Conservation (phyloP, 2,329 filamentous ascomycete species). For the Gaeumannomyces sp. region DNA sequence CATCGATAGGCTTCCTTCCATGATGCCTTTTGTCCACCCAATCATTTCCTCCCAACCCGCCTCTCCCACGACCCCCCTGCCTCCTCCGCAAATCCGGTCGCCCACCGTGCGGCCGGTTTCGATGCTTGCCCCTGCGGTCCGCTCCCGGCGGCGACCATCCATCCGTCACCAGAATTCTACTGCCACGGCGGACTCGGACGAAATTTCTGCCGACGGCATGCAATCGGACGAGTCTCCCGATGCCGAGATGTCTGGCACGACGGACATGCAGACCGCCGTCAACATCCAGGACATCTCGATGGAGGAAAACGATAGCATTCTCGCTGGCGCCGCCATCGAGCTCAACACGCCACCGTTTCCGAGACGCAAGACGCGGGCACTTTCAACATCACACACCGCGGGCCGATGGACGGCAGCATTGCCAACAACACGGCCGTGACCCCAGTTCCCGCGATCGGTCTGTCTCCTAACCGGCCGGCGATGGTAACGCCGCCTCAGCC, state of each 20-base stretch:
- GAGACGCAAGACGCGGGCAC: slow-evolving; percentile 83
- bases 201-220: slow-evolving; percentile 76
- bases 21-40: slow-evolving; percentile 63
- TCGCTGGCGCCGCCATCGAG: slow-evolving; percentile 68
- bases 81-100: slow-evolving; percentile 56
- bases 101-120: slow-evolving; percentile 49
- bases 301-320: slow-evolving; percentile 72
- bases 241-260: slow-evolving; percentile 71
- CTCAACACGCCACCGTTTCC: slow-evolving; percentile 73
- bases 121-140: slow-evolving; percentile 43
- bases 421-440: slow-evolving; percentile 65
- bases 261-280: slow-evolving; percentile 74
- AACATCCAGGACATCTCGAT: slow-evolving; percentile 77
- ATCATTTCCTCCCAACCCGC: slow-evolving; percentile 82
- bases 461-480: slow-evolving; percentile 67
- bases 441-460: slow-evolving; percentile 58
- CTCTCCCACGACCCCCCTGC: slow-evolving; percentile 79
- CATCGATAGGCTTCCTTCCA: slow-evolving; percentile 75
- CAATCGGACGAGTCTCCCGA: slow-evolving; percentile 72
- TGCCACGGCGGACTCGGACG: slow-evolving; percentile 67
- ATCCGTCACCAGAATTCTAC: slow-evolving; percentile 88
- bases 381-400: slow-evolving; percentile 86
- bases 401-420: slow-evolving; percentile 74
- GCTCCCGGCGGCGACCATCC: slow-evolving; percentile 67
- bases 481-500: slow-evolving; percentile 69